Evolutionary conservation across 768 basidiomycete genomes (phyloP).

Genomic region (Phlebiopsis flavidoalba): DNA sequence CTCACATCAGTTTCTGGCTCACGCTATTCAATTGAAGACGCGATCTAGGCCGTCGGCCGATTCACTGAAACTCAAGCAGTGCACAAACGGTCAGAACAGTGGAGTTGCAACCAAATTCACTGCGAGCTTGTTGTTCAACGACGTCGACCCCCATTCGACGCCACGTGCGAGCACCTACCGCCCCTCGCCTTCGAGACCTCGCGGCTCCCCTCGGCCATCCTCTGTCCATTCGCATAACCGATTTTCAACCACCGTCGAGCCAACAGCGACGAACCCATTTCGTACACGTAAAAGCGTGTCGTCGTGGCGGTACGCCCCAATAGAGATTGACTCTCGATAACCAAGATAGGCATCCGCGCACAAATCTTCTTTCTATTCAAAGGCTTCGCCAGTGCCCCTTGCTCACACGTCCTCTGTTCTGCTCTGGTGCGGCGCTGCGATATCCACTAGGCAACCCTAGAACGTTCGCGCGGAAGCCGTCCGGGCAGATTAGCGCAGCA

Average conservation of each 20-base stretch:
- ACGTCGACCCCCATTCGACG: neutral
- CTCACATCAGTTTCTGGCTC: neutral
- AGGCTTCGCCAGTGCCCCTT: no score
- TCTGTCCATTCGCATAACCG: neutral
- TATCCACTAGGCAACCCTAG: neutral
- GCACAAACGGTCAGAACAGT: neutral
- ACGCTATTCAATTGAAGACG: neutral
- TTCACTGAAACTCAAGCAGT: neutral
- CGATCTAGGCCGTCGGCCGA: neutral
- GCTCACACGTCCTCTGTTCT: no score
- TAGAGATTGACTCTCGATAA: neutral
- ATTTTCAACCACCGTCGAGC: neutral
- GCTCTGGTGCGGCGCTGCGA: no score
- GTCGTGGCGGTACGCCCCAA: neutral
- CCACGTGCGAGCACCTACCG: neutral
- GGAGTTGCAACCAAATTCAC: neutral
- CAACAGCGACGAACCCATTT: neutral
- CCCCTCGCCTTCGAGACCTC: neutral
- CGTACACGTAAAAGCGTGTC: neutral
- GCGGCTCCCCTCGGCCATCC: no score
- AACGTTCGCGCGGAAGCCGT: neutral
- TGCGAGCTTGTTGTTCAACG: no score
- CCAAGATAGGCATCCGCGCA: neutral
- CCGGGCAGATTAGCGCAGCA: neutral
- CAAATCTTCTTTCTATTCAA: neutral